Evolutionary conservation across 2,329 filamentous ascomycete species (phyloP), one percentile per base, ranked within the genome.

Genomic region (Ophiostoma novo-ulmi): DNA sequence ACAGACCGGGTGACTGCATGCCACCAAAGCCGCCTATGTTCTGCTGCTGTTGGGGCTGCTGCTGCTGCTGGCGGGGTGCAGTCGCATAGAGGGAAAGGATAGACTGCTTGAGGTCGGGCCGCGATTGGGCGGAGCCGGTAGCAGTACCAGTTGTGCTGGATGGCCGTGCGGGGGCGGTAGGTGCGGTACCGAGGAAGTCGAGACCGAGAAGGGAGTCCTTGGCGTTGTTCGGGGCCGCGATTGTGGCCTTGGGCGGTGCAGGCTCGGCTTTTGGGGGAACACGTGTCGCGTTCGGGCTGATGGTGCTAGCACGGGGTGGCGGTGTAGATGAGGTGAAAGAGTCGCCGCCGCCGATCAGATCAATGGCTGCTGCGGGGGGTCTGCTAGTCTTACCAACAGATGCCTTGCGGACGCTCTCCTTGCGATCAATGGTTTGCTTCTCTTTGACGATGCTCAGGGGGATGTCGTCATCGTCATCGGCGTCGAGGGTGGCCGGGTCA

Each of bases 71-170:
- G 77, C 93, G 91, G 1, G 93, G 91, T 5, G 88, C 88, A 8
- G 92, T 91, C 13, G 94, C 93, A 78, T 99, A 99, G 20, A 99
- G 85, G 8, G 95, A 99, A 67, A 99, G 82, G 72, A 99, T 99
- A 2, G 94, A 98, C 80, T 97, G 94, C 81, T 99, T 99, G 72
- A 99, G 83, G 78, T 99, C 95, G 2, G 94, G 94, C 73, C 95
- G 86, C 65, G 93, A 96, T 75, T 91, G 89, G 14, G 85, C 85
- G 22, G 83, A 83, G 35, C 85, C 78, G 5, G 85, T 84, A n/a
- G 44, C 38, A 5, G 38, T 35, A 14, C 85, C 85, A 5, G 89
- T 87, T 26, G 92, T 93, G 80, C 92, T 97, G 6, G 92, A 88
- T n/a, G 94, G 91, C 69, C 93, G 87, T 69, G 89, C 88, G n/a